Evolutionary conservation across 2,329 filamentous ascomycete species (phyloP).

Genomic region (Drechslerella stenobrocha): DNA sequence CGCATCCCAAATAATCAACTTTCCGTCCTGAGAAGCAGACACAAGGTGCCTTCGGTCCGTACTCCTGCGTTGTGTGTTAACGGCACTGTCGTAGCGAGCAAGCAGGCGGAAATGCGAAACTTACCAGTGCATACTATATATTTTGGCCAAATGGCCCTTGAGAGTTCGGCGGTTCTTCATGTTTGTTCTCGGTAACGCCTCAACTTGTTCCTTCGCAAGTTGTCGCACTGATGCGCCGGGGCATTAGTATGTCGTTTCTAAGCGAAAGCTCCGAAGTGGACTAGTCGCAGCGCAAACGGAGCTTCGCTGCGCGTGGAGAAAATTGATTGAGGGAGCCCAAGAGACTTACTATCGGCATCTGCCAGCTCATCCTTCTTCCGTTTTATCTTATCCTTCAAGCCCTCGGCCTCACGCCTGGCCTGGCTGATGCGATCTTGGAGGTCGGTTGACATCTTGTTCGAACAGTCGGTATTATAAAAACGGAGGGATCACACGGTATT

Average conservation of each 20-base stretch:
- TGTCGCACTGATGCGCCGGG: constrained; percentile 62
- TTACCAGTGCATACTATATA: constrained; percentile 99
- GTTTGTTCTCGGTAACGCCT: constrained; percentile 85
- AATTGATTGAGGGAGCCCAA: constrained; percentile 3
- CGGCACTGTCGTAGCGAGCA: not conserved
- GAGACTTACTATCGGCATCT: constrained; percentile 87
- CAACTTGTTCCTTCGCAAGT: constrained; percentile 88
- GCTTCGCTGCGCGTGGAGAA: constrained; percentile 6
- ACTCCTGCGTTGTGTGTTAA: constrained; percentile 28
- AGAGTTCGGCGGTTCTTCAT: constrained; percentile 98
- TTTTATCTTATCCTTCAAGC: constrained; percentile 97
- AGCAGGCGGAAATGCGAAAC: constrained; percentile 5
- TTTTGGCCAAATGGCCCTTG: constrained; percentile 97
- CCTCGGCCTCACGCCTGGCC: constrained; percentile 95
- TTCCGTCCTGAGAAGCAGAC: constrained; percentile 96
- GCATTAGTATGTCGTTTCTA: not conserved
- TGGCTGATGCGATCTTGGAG: constrained; percentile 83
- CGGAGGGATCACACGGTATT: not conserved
- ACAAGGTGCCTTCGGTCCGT: constrained; percentile 96
- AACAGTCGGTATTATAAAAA: constrained; percentile 6
- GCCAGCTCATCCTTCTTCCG: constrained; percentile 99
- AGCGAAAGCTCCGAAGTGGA: not conserved
- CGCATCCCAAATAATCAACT: constrained; percentile 99
- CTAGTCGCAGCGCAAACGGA: not conserved
- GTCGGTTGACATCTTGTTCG: constrained; percentile 51